These are phyloP conservation scores for Trichoderma asperellum DNA, from an alignment of 2,329 filamentous ascomycete species.

Conservation along the genomic window DNA sequence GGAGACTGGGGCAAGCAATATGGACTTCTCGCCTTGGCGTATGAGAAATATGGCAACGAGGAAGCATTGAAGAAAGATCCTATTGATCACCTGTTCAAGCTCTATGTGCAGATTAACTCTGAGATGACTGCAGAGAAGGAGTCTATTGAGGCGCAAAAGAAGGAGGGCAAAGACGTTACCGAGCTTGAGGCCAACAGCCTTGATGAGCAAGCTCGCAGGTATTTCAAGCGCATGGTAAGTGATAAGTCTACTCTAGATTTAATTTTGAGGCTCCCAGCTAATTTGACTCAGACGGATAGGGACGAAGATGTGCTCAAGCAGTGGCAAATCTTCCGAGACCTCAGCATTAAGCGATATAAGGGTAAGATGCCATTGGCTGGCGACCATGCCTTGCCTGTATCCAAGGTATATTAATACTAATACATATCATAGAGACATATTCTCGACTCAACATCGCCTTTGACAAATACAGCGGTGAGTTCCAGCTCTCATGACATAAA, in stretches of 20 bases:
- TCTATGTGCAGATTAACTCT: slow-evolving; percentile 78
- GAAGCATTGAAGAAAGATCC: slow-evolving; percentile 71
- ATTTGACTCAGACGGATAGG: slow-evolving; percentile 54
- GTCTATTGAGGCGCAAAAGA: slow-evolving; percentile 60
- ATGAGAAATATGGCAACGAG: slow-evolving; percentile 74
- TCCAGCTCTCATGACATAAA: background rate
- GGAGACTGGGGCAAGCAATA: slow-evolving; percentile 84
- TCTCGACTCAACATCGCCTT: slow-evolving; percentile 72
- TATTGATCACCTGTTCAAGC: slow-evolving; percentile 80
- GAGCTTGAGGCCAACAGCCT: slow-evolving; percentile 58
- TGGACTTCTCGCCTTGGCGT: slow-evolving; percentile 72
- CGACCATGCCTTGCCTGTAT: background rate
- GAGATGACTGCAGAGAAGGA: slow-evolving; percentile 71
- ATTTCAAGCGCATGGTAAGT: slow-evolving; percentile 66
- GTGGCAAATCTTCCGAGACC: slow-evolving; percentile 68
- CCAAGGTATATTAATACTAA: background rate
- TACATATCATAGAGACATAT: slow-evolving; percentile 56
- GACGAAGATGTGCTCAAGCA: slow-evolving; percentile 62
- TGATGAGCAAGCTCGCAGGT: slow-evolving; percentile 74
- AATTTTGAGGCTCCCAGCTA: background rate
- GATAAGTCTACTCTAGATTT: background rate
- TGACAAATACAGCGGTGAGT: slow-evolving; percentile 60
- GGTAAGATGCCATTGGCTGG: slow-evolving; percentile 24
- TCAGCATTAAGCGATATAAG: slow-evolving; percentile 69
- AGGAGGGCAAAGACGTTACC: slow-evolving; percentile 55